Percentiles rank a stretch among this genome's conserved stretches.
These are phyloP conservation scores for Globisporangium takayamanum DNA, from an alignment of 352 stramenopile species.

Conservation along the genomic window DNA sequence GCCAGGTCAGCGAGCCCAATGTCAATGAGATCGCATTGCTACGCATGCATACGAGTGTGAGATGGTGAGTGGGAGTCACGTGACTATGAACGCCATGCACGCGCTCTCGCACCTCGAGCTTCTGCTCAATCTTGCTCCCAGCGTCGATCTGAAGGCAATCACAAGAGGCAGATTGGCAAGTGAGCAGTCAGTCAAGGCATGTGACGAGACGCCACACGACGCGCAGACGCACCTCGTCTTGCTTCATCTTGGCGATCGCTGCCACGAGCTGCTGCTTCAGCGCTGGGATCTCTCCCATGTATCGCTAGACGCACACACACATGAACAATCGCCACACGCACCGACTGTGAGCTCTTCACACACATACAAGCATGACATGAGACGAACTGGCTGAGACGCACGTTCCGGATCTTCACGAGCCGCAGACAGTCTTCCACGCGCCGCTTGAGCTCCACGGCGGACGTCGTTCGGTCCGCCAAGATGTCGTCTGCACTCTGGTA, in stretches of 20 bases:
- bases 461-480: conserved; percentile 39
- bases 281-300: conserved; percentile 39
- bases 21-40: conserved; percentile 83
- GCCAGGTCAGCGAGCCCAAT: conserved; percentile 65
- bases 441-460: conserved; percentile 39
- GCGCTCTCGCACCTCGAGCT: conserved; percentile 43
- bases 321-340: background rate
- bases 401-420: conserved; percentile 72
- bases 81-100: background rate
- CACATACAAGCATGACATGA: background rate
- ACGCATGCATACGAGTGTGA: background rate
- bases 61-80: background rate
- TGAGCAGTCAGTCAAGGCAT: background rate
- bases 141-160: conserved; percentile 32
- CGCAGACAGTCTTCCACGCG: conserved; percentile 58
- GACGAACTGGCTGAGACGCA: conserved; percentile 23
- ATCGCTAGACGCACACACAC: conserved; percentile 37
- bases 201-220: background rate
- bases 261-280: conserved; percentile 46
- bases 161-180: background rate
- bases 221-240: conserved; percentile 37
- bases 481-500: conserved; percentile 53
- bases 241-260: conserved; percentile 51
- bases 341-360: background rate
- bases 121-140: conserved; percentile 57